A percentile compares a stretch with the other conserved stretches of the same genome.
These are phyloP conservation scores for Termitomyces heimii DNA, from an alignment of 768 basidiomycete species.

Conservation along the genomic window DNA sequence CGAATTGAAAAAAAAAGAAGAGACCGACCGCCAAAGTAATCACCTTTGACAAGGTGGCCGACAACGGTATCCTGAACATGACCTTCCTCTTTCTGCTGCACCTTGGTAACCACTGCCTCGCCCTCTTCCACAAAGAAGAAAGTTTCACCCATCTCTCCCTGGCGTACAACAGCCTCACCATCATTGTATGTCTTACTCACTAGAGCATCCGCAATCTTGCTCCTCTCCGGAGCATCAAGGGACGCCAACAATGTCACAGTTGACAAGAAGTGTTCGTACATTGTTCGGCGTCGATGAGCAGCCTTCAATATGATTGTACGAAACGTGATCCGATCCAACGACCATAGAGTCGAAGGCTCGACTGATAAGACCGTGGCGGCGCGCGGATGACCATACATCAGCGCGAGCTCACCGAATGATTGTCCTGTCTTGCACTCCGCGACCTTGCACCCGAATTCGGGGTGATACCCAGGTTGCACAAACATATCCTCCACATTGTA, in stretches of 20 bases:
- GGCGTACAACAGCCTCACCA: conserved; percentile 81
- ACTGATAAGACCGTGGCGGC: conserved; percentile 90
- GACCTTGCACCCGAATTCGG: conserved; percentile 75
- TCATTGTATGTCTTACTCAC: conserved; percentile 76
- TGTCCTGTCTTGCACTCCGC: conserved; percentile 78
- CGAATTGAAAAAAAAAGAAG: not conserved
- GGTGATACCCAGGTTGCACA: conserved; percentile 59
- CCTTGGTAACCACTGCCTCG: conserved; percentile 81
- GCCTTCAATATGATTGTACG: conserved; percentile 94
- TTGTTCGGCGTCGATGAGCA: conserved; percentile 83
- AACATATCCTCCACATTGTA: conserved; percentile 46
- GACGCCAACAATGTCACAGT: conserved; percentile 84
- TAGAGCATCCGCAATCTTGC: conserved; percentile 96
- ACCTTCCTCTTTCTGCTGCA: conserved; percentile 51
- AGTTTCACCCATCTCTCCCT: conserved; percentile 94
- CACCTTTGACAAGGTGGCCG: conserved; percentile 77
- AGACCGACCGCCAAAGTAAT: conserved; percentile 92
- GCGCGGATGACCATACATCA: conserved; percentile 97
- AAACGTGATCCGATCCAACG: conserved; percentile 96
- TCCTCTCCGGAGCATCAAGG: conserved; percentile 81
- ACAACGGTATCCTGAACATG: conserved; percentile 63
- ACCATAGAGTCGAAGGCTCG: conserved; percentile 84
- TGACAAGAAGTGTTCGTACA: conserved; percentile 96
- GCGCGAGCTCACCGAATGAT: conserved; percentile 92
- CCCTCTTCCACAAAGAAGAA: conserved; percentile 99